Evolutionary conservation across 352 stramenopile species (phyloP), one percentile per base, ranked within the genome.

Genomic region (Blastocystis hominis): DNA sequence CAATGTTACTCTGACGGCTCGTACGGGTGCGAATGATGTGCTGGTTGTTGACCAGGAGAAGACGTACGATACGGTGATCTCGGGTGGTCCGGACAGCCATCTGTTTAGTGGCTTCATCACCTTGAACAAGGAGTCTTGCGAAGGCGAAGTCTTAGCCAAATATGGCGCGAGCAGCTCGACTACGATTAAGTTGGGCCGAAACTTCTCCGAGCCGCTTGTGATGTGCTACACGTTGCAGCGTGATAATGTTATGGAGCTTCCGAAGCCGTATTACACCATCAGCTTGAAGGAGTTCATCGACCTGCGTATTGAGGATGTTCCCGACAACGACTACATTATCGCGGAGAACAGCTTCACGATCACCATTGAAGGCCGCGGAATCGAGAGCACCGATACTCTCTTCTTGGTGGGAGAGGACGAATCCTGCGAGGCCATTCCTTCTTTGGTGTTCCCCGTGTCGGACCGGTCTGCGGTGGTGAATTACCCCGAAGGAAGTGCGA

Each of bases 191-290:
- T 20, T 84, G 50, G 72, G 68, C 13, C 53, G 24, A 15, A 46
- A 66, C 55, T 84, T 46, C 38, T 9, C 17, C 3, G 20, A 24
- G 46, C 62, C 53, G 68, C 38, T 72, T 20, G 38, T 50, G 3
- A 44, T 84, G 47, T 84, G 72, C 50, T 84, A 69, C 72, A 84
- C 72, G 40, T 46, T 84, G 47, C 30, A 44, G 9, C 36, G 62
- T 64, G 54, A 84, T 13, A 50, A 61, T 47, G 72, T 84, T 15
- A 34, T 53, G 3, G 72, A 84, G 72, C 56, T 53, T 34, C n/a
- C 53, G 36, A 84, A 84, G 72, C 10, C 36, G 3, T 84, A 40
- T 47, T 59, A 61, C 40, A 9, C 40, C 24, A n/a, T 84, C 20
- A 64, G 6, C 5, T 2, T 50, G 72, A 84, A 84, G 72, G 50